Conservation (phyloP, 2,329 filamentous ascomycete species). For the Colletotrichum sojae region DNA sequence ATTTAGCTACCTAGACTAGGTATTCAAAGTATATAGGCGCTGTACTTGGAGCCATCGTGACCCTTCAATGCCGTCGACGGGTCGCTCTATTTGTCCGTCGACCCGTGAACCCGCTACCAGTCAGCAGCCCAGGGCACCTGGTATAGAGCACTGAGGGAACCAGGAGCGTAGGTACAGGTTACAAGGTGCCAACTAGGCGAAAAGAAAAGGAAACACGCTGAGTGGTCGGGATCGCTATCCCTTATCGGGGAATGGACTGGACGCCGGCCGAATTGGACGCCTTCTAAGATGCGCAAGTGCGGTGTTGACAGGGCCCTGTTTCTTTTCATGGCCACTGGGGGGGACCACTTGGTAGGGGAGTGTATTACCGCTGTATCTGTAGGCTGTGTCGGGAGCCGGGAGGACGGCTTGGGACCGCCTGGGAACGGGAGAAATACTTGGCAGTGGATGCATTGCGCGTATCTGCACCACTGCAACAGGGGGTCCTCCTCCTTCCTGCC, state of each 20-base stretch:
- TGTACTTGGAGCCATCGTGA: constrained; percentile 1
- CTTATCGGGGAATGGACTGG: constrained; percentile 38
- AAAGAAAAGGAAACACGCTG: constrained; percentile 24
- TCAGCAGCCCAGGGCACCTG: not conserved
- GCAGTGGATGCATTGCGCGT: constrained; percentile 39
- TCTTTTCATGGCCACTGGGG: not conserved
- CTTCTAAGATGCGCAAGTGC: not conserved
- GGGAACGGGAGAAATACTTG: constrained; percentile 27
- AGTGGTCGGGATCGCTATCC: constrained; percentile 21
- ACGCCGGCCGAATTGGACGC: constrained; percentile 24
- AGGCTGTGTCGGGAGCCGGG: constrained; percentile 7
- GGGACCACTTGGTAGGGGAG: not conserved
- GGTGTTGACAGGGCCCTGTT: constrained; percentile 2
- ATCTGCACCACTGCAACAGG: constrained; percentile 31
- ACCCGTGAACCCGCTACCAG: constrained; percentile 7
- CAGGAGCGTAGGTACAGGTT: not conserved
- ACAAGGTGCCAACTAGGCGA: constrained; percentile 5
- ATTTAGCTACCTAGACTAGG: too few species aligned
- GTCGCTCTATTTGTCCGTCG: constrained; percentile 13
- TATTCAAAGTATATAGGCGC: too few species aligned
- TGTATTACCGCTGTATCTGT: not conserved
- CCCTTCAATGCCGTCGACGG: not conserved
- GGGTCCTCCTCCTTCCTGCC: constrained; percentile 12
- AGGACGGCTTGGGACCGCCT: constrained; percentile 21
- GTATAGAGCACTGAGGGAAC: too few species aligned